phyloP scores from a whole-genome alignment of 1,139 yeast genomes.

The Lodderomyces margitis region DNA sequence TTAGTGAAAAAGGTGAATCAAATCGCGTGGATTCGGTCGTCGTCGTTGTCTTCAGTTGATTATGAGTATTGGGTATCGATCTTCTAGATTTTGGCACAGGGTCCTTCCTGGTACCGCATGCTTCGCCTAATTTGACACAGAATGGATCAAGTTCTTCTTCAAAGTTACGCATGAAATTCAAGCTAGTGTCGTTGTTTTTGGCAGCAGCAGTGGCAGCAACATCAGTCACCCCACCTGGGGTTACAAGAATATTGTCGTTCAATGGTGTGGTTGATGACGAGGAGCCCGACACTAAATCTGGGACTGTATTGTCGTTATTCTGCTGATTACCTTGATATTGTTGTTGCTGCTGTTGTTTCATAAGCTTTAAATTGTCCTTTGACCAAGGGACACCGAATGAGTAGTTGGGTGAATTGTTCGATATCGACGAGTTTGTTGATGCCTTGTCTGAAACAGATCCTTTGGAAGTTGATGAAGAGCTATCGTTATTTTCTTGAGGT shows the following conservation, averaged over 20 bases:
- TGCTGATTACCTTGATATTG: constrained; percentile 9
- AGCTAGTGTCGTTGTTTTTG: constrained; percentile 15
- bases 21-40: constrained; percentile 9
- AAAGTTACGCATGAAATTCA: constrained; percentile 23
- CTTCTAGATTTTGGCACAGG: constrained; percentile 60
- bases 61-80: constrained; percentile 3
- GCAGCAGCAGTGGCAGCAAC: constrained; percentile 10
- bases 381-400: constrained; percentile 39
- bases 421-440: constrained; percentile 23
- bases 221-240: constrained; percentile 24
- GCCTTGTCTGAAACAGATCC: constrained; percentile 16
- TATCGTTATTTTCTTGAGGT: constrained; percentile 9
- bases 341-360: constrained; percentile 12
- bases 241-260: constrained; percentile 37
- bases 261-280: constrained; percentile 41
- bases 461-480: constrained; percentile 12
- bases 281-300: constrained; percentile 37
- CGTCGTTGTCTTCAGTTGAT: constrained; percentile 5
- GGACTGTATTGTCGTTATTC: constrained; percentile 17
- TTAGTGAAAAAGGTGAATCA: constrained; percentile 20
- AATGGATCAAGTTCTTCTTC: constrained; percentile 57
- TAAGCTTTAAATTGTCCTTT: constrained; percentile 20
- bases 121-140: constrained; percentile 71
- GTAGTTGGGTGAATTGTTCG: constrained; percentile 16
- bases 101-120: constrained; percentile 75